phyloP scores from a whole-genome alignment of 2,329 filamentous ascomycete genomes.

The Pestalotiopsis sp. region DNA sequence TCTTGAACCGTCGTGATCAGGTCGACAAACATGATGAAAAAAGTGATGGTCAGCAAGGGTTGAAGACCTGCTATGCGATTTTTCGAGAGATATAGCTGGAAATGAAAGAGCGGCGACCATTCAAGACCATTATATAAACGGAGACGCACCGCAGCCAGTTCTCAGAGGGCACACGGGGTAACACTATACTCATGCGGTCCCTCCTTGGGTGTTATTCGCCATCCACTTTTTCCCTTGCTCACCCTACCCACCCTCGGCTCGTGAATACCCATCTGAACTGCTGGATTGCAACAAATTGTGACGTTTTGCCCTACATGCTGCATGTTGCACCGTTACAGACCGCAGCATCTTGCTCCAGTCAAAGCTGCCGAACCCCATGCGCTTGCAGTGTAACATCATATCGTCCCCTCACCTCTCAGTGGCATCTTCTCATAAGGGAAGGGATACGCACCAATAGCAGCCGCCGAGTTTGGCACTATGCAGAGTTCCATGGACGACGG shows the following conservation, averaged over 20 bases:
- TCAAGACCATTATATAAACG: too few relatives aligned
- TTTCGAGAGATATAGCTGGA: not conserved
- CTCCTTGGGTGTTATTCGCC: not conserved
- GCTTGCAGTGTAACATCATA: not conserved
- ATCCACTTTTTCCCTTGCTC: not conserved
- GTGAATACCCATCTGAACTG: not conserved
- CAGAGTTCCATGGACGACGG: too few relatives aligned
- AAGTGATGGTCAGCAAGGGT: not conserved
- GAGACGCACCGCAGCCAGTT: not conserved
- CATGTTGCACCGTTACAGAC: not conserved
- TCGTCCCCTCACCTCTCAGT: too few relatives aligned
- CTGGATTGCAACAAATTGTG: not conserved
- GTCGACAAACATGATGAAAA: not conserved
- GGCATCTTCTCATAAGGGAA: too few relatives aligned
- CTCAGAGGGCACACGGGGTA: not conserved
- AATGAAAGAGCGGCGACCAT: too few relatives aligned
- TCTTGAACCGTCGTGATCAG: not conserved
- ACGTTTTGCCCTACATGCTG: not conserved
- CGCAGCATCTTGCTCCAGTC: not conserved
- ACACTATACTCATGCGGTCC: not conserved
- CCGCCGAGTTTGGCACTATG: too few relatives aligned
- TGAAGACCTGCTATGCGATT: not conserved
- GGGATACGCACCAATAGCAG: too few relatives aligned
- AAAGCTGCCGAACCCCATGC: not conserved
- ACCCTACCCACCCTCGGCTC: not conserved